phyloP scores from a whole-genome alignment of 2,329 filamentous ascomycete genomes.

The Pseudogymnoascus sp. region DNA sequence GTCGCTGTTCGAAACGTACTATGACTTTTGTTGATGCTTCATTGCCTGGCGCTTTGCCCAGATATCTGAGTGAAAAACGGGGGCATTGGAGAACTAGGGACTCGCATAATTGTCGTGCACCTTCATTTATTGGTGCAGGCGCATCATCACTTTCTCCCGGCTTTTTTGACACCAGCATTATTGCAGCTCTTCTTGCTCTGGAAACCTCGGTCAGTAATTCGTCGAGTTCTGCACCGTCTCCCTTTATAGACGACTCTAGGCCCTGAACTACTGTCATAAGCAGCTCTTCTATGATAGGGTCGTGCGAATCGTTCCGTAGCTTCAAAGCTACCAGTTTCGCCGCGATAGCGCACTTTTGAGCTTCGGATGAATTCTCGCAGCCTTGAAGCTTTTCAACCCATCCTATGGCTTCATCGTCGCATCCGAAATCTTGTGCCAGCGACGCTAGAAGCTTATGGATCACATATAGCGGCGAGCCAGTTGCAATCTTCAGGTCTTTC shows the following conservation, averaged over 20 bases:
- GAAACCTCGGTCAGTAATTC: conserved; percentile 54
- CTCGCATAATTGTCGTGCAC: conserved; percentile 40
- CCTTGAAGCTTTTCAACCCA: conserved; percentile 45
- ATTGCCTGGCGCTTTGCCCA: conserved; percentile 49
- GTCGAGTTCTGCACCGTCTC: conserved; percentile 53
- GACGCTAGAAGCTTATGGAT: conserved; percentile 46
- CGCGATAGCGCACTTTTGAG: conserved; percentile 40
- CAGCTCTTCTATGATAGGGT: conserved; percentile 35
- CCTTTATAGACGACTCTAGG: conserved; percentile 53
- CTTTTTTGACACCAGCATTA: conserved; percentile 37
- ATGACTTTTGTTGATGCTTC: conserved; percentile 50
- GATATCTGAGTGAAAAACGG: conserved; percentile 54
- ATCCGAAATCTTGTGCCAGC: conserved; percentile 40
- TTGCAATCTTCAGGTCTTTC: conserved; percentile 12
- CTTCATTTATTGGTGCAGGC: conserved; percentile 11
- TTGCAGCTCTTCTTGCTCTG: conserved; percentile 46
- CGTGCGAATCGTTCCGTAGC: conserved; percentile 39
- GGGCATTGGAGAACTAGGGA: conserved; percentile 53
- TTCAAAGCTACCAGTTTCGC: conserved; percentile 50
- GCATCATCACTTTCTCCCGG: conserved; percentile 19
- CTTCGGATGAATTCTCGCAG: conserved; percentile 23
- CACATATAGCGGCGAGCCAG: conserved; percentile 18
- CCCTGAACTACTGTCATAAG: conserved; percentile 45
- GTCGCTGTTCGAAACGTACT: conserved; percentile 55
- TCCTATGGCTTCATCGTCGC: conserved; percentile 44